These are phyloP conservation scores for Beauveria scarabaeidicola DNA, from an alignment of 2,329 filamentous ascomycete genomes.

Conservation along the genomic window DNA sequence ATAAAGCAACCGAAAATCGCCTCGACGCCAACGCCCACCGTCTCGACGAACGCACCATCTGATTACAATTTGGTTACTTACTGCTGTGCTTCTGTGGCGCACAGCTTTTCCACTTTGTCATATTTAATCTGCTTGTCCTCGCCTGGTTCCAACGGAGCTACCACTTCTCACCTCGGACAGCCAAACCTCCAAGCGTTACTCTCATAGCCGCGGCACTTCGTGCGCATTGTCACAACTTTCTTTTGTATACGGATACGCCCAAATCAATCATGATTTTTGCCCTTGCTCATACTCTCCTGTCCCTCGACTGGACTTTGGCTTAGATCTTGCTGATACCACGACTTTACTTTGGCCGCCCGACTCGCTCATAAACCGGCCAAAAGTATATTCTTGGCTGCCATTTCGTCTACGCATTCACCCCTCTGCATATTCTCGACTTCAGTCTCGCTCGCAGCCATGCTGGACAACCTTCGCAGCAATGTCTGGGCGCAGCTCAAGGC, in stretches of 20 bases:
- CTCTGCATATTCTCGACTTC: neutral
- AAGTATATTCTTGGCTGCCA: neutral
- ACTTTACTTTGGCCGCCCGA: neutral
- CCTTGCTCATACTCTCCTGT: conserved; percentile 10
- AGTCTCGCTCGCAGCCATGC: conserved; percentile 18
- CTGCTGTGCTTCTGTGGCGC: neutral
- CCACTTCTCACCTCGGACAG: neutral
- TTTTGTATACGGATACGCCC: neutral
- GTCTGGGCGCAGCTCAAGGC: conserved; percentile 36
- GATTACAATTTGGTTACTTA: neutral
- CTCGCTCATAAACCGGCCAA: neutral
- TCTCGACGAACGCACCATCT: neutral
- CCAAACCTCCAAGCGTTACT: neutral
- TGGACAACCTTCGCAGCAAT: conserved; percentile 24
- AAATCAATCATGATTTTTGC: conserved; percentile 10
- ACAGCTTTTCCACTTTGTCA: neutral
- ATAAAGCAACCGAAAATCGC: neutral
- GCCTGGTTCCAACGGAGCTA: neutral
- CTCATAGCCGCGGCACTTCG: neutral
- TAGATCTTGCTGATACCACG: conserved; percentile 5
- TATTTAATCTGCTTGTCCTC: neutral
- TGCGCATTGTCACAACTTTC: neutral
- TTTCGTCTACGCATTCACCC: neutral
- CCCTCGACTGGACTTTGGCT: conserved; percentile 19
- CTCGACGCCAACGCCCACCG: neutral